phyloP scores from a whole-genome alignment of 1,284 basidiomycete species.

The Stygiomarasmius scandens region DNA sequence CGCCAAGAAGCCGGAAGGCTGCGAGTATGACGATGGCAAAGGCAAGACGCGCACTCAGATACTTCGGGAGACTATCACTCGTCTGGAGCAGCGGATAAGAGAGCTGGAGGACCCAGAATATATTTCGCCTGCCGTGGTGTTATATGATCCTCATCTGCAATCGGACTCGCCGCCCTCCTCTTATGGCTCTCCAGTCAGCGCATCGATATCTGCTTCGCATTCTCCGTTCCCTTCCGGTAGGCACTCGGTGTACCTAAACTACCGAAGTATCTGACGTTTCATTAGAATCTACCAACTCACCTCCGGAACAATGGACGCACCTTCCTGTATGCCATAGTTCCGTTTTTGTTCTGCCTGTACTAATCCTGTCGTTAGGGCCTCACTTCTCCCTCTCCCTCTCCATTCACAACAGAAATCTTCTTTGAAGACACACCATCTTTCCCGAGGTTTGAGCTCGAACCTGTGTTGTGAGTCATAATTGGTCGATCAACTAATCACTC shows the following conservation, averaged over 20 bases:
- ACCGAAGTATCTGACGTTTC: constrained; percentile 25
- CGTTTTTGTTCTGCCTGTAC: background rate
- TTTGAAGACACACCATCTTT: constrained; percentile 53
- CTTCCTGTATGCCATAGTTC: constrained; percentile 20
- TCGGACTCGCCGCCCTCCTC: constrained; percentile 69
- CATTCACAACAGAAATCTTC: constrained; percentile 47
- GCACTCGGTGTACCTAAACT: too few relatives aligned
- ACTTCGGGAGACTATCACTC: constrained; percentile 58
- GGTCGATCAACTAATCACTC: constrained; percentile 15
- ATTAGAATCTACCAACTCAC: constrained; percentile 37
- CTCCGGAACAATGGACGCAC: constrained; percentile 36
- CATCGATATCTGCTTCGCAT: constrained; percentile 59
- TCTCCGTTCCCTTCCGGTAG: constrained; percentile 65
- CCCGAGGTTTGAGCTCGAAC: constrained; percentile 62
- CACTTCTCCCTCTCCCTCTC: constrained; percentile 46
- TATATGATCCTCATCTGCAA: constrained; percentile 54
- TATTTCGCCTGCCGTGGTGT: constrained; percentile 50
- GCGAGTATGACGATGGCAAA: constrained; percentile 67
- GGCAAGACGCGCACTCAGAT: constrained; percentile 66
- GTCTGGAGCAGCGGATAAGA: constrained; percentile 56
- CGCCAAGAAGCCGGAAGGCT: constrained; percentile 59
- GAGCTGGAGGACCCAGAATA: constrained; percentile 66
- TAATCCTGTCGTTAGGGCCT: constrained; percentile 23
- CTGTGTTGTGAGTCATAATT: constrained; percentile 57
- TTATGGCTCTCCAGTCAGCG: constrained; percentile 58